These are phyloP conservation scores for Mycena olivaceomarginata DNA, from an alignment of 768 basidiomycete species.

Conservation along the genomic window DNA sequence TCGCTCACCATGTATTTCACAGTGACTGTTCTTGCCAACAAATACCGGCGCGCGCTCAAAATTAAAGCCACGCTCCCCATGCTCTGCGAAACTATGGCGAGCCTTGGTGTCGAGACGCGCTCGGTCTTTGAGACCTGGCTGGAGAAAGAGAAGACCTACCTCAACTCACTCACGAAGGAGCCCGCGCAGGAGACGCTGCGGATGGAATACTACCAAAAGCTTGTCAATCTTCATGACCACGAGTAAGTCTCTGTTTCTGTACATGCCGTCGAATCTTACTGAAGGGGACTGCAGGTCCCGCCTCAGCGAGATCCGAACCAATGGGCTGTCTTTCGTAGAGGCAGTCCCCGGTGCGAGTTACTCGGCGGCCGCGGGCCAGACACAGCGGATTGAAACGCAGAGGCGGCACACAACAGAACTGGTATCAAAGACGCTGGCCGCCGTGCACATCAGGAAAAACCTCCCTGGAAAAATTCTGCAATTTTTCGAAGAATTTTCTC, in stretches of 20 bases:
- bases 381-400: slow-evolving; percentile 22
- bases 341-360: no score
- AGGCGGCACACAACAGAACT: slow-evolving; percentile 40
- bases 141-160: slow-evolving; percentile 38
- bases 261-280: no score
- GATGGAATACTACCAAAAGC: slow-evolving; percentile 40
- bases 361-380: neutral
- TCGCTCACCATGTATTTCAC: neutral
- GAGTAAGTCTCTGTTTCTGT: neutral
- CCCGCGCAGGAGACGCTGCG: slow-evolving; percentile 11
- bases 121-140: neutral
- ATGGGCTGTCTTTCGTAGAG: no score
- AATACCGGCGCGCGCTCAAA: neutral
- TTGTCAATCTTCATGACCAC: slow-evolving; percentile 20
- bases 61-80: neutral
- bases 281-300: no score
- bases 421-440: slow-evolving; percentile 10
- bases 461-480: no score
- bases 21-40: neutral
- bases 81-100: neutral
- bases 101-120: neutral
- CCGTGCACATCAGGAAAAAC: no score
- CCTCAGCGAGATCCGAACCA: no score
- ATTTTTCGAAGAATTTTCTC: no score
- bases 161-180: slow-evolving; percentile 40